Conservation (phyloP, 2,329 filamentous ascomycete genomes). For the Periconia sp. region DNA sequence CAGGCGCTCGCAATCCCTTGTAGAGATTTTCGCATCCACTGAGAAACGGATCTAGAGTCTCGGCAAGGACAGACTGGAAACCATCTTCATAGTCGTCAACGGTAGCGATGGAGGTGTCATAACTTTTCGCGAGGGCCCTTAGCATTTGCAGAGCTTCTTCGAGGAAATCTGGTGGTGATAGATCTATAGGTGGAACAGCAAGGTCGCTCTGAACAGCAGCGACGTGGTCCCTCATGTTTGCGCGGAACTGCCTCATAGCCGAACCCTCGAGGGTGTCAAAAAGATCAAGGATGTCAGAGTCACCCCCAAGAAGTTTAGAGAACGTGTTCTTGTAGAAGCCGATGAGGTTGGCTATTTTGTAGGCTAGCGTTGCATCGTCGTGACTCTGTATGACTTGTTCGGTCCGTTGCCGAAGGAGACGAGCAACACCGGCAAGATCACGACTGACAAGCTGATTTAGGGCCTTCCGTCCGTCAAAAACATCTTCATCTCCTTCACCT, state of each 20-base stretch:
- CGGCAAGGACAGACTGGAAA: slow-evolving; percentile 76
- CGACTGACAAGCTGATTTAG: slow-evolving; percentile 86
- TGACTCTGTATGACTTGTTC: slow-evolving; percentile 93
- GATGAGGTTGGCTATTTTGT: slow-evolving; percentile 87
- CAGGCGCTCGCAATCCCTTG: slow-evolving; percentile 63
- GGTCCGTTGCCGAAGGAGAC: slow-evolving; percentile 84
- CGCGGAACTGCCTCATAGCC: slow-evolving; percentile 81
- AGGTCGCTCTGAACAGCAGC: slow-evolving; percentile 75
- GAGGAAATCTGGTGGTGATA: slow-evolving; percentile 81
- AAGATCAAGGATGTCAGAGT: slow-evolving; percentile 72
- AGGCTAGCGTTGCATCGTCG: slow-evolving; percentile 85
- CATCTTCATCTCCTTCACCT: slow-evolving; percentile 55
- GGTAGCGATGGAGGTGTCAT: slow-evolving; percentile 76
- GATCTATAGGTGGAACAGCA: slow-evolving; percentile 71
- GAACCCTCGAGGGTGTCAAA: slow-evolving; percentile 74
- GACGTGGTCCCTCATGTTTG: slow-evolving; percentile 80
- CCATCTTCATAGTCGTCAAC: slow-evolving; percentile 64
- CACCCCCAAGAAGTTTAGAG: slow-evolving; percentile 72
- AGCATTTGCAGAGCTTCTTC: slow-evolving; percentile 80
- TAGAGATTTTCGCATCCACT: slow-evolving; percentile 74
- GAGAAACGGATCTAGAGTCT: slow-evolving; percentile 87
- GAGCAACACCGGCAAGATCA: slow-evolving; percentile 79
- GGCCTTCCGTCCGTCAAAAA: slow-evolving; percentile 82
- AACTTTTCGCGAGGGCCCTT: slow-evolving; percentile 79
- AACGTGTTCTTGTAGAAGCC: slow-evolving; percentile 91